A percentile compares a stretch with the other conserved stretches of the same genome.
phyloP scores from a whole-genome alignment of 192 early-diverging fungal species.

The Backusella australiensis region DNA sequence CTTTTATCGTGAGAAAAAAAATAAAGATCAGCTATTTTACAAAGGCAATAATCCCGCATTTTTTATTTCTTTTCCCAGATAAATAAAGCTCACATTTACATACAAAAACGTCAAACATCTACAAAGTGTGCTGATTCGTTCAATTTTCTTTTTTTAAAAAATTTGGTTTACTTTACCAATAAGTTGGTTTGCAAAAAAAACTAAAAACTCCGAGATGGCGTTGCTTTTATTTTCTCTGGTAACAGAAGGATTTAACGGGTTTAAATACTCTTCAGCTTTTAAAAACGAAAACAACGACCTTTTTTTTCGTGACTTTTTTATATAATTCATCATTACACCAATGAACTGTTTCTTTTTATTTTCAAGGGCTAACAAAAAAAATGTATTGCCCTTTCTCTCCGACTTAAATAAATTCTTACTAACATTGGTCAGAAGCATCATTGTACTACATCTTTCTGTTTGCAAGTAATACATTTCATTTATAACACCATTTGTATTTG shows the following conservation, averaged over 20 bases:
- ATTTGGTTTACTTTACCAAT: not conserved
- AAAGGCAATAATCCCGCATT: not conserved
- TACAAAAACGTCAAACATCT: not conserved
- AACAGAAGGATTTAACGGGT: not conserved
- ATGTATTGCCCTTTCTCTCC: not conserved
- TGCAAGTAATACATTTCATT: not conserved
- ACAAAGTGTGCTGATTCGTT: not conserved
- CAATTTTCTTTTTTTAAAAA: not conserved
- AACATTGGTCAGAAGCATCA: not conserved
- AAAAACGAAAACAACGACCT: not conserved
- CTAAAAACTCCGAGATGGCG: not conserved
- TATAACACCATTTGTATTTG: not conserved
- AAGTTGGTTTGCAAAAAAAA: not conserved
- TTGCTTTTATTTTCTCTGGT: not conserved
- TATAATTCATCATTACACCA: not conserved
- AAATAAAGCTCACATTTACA: not conserved
- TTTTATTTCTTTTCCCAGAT: slow-evolving; percentile 1
- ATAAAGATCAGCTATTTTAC: not conserved
- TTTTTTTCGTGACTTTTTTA: not conserved
- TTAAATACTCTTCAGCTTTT: not conserved
- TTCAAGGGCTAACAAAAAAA: not conserved
- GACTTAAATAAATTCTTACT: not conserved
- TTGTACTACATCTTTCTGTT: not conserved
- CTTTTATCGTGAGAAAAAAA: slow-evolving; percentile 3
- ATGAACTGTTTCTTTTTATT: not conserved